Base-by-base conservation (phyloP, 306 rosid species). In the Cucurbita argyrosperma region DNA sequence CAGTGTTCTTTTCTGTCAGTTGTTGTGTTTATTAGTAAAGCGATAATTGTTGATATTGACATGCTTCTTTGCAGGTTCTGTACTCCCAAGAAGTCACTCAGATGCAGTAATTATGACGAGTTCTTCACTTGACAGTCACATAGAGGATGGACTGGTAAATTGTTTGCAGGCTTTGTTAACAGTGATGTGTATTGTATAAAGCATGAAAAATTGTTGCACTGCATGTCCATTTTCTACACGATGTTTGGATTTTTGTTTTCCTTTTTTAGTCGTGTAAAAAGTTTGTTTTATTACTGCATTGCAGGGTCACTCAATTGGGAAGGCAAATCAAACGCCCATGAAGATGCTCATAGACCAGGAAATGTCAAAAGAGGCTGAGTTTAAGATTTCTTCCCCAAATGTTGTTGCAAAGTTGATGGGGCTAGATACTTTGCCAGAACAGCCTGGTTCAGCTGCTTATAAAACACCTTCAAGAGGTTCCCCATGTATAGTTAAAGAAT, bases 331-430 rank as follows among this genome's bases (percentile, higher is more conserved):
- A 82, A 83, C 78, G 15, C 86, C 86, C 26, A 89, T 89, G 82
- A 91, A 91, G 81, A 83, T 89, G 88, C 90, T 84, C 79, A 81
- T 89, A 84, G 89, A 84, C 81, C 89, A 76, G 81, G 96, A 95
- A 80, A 89, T 95, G 96, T 84, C 88, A 30, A 89, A 85, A 88
- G 96, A 85, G 68, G 71, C 81, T 42, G 84, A 80, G 65, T 84
- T 83, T 63, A 95, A 76, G 79, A 84, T 78, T 61, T 81, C 79
- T 39, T 84, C 90, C 42, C 85, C 97, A 59, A 95, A 91, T 75
- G 85, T 89, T 64, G 96, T 95, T 77, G 99, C 99, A 74, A 89
- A 88, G 83, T 83, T 91, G 80, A 95, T 91, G 99, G 99, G 97
- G 76, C 92, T 95, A 77, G 99, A 95, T 54, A 51, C 87, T 79